These are phyloP conservation scores for Phanerochaete carnosa DNA, from an alignment of 768 basidiomycete genomes.

Conservation along the genomic window DNA sequence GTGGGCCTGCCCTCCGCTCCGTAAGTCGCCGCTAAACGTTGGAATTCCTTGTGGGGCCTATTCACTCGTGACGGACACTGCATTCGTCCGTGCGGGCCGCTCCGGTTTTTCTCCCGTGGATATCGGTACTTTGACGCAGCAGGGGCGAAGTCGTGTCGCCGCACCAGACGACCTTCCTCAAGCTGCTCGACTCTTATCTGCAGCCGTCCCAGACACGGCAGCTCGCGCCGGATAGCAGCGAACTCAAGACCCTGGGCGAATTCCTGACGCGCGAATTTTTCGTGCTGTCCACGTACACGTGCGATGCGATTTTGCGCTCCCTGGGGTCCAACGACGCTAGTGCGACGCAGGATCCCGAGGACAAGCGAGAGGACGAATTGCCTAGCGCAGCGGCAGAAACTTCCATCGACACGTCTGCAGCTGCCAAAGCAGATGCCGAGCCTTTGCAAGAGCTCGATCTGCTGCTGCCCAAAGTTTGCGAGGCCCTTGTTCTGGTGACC, in stretches of 20 bases:
- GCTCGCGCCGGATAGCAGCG: not conserved
- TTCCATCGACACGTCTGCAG: not conserved
- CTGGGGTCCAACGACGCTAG: conserved; percentile 29
- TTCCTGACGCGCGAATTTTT: conserved; percentile 56
- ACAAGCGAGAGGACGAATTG: not conserved
- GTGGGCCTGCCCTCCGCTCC: conserved; percentile 19
- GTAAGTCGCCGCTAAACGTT: not conserved
- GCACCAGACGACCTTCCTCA: conserved; percentile 84
- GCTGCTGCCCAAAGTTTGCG: conserved; percentile 73
- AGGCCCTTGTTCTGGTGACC: conserved; percentile 73
- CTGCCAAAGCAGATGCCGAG: not conserved
- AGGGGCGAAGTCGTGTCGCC: conserved; percentile 73
- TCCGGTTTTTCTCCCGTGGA: not conserved
- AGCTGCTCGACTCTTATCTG: conserved; percentile 82
- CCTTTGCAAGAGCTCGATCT: conserved; percentile 53
- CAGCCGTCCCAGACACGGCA: conserved; percentile 30
- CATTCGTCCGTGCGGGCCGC: not conserved
- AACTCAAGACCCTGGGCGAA: conserved; percentile 33
- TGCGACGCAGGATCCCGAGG: not conserved
- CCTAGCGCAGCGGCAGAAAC: not conserved
- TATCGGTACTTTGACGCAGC: conserved; percentile 34
- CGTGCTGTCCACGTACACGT: conserved; percentile 55
- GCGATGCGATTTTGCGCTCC: conserved; percentile 46
- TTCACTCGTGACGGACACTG: not conserved
- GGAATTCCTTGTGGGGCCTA: not conserved